Conservation (phyloP, 2,329 filamentous ascomycete genomes). For the Purpureocillium lavendulum region DNA sequence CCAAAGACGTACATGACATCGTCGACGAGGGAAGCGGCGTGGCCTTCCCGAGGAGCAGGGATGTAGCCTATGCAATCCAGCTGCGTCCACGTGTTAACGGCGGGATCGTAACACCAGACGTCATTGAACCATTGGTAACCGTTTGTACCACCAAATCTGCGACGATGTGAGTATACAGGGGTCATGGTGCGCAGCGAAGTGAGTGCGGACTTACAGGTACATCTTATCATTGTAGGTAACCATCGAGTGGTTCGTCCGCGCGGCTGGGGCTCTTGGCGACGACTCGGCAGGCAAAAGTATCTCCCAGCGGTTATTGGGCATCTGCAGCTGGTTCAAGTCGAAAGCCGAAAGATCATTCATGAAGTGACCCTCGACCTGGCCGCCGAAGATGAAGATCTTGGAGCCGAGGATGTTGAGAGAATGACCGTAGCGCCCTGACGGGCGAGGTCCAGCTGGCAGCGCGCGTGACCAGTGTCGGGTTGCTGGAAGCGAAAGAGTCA, state of each 20-base stretch:
- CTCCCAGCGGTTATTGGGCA: conserved; percentile 88
- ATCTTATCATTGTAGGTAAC: conserved; percentile 89
- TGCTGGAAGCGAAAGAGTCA: conserved; percentile 42
- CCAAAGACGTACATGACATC: conserved; percentile 99
- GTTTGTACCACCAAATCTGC: conserved; percentile 93
- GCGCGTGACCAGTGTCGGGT: conserved; percentile 97
- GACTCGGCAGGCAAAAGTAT: conserved; percentile 63
- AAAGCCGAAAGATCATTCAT: conserved; percentile 97
- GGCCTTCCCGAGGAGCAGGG: conserved; percentile 84
- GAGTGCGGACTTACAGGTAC: conserved; percentile 61
- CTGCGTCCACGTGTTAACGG: conserved; percentile 74
- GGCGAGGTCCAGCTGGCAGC: conserved; percentile 75
- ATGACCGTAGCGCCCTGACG: conserved; percentile 88
- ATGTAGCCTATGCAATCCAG: conserved; percentile 98
- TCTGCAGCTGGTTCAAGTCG: conserved; percentile 89
- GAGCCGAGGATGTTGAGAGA: conserved; percentile 94
- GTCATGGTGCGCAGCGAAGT: neutral
- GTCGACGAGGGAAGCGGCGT: conserved; percentile 86
- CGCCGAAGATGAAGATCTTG: conserved; percentile 95
- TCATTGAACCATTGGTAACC: conserved; percentile 98
- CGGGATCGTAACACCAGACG: conserved; percentile 91
- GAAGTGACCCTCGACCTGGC: conserved; percentile 93
- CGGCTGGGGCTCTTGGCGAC: conserved; percentile 59
- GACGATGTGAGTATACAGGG: conserved; percentile 2
- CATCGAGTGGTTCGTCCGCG: conserved; percentile 89